Percentiles rank a stretch among this genome's conserved stretches.
These are phyloP conservation scores for Artomyces pyxidatus DNA, from an alignment of 768 basidiomycete species.

Conservation along the genomic window DNA sequence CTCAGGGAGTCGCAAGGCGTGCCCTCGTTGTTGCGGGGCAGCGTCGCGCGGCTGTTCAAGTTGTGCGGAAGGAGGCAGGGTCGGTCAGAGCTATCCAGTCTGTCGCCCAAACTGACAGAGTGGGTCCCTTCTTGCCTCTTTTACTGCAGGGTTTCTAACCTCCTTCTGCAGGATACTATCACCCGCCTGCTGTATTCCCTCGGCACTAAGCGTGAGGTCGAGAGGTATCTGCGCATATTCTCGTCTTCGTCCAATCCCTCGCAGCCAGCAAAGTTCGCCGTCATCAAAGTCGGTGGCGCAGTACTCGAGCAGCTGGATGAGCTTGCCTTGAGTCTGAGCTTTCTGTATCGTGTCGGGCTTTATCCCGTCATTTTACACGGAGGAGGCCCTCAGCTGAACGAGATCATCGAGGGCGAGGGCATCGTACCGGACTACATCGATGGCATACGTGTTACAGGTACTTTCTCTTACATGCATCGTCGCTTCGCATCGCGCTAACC, in stretches of 20 bases:
- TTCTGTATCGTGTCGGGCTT: conserved; percentile 94
- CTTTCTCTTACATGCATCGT: conserved; percentile 17
- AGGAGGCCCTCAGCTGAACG: conserved; percentile 91
- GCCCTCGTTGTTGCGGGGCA: conserved; percentile 38
- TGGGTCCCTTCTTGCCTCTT: conserved; percentile 26
- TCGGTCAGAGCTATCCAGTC: conserved; percentile 41
- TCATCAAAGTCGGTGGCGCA: conserved; percentile 97
- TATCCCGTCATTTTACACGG: conserved; percentile 97
- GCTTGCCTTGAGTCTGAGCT: conserved; percentile 90
- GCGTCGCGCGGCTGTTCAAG: conserved; percentile 32
- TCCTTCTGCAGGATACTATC: conserved; percentile 74
- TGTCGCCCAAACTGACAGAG: conserved; percentile 68
- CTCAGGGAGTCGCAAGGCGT: conserved; percentile 29
- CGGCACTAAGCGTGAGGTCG: conserved; percentile 95
- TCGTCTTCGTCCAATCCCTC: conserved; percentile 86
- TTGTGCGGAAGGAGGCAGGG: conserved; percentile 4
- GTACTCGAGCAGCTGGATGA: conserved; percentile 90
- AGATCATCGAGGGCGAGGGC: conserved; percentile 87
- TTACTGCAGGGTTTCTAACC: not conserved
- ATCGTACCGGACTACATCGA: conserved; percentile 96
- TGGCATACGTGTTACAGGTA: conserved; percentile 94
- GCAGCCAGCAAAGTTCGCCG: conserved; percentile 91
- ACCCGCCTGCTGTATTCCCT: conserved; percentile 94
- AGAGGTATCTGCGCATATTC: conserved; percentile 96
- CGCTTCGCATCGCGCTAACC: not conserved